These are phyloP conservation scores for Endocarpon pusillum DNA, from an alignment of 495 filamentous ascomycete species.

Conservation along the genomic window DNA sequence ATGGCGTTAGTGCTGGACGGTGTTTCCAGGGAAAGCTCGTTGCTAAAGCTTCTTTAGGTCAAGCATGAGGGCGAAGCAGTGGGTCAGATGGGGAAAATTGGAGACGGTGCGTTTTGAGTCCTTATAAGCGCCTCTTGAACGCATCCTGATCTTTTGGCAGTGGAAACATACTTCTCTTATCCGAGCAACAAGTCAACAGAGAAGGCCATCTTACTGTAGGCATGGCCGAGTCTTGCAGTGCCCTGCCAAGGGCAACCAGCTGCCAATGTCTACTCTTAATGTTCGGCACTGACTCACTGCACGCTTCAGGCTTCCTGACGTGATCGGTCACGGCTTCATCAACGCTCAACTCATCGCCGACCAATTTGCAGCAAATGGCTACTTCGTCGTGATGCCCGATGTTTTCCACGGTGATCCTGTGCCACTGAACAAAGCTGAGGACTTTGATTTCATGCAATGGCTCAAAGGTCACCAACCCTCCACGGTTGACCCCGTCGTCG, in stretches of 20 bases:
- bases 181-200: constrained; percentile 14
- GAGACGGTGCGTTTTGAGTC: constrained; percentile 9
- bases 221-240: constrained; percentile 39
- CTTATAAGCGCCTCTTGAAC: background rate
- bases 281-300: no score
- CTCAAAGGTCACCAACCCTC: constrained; percentile 30
- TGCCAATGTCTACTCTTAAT: no score
- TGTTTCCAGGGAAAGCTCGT: background rate
- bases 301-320: constrained; percentile 17
- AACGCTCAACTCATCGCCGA: constrained; percentile 38
- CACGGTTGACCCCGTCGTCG: constrained; percentile 43
- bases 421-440: constrained; percentile 13
- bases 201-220: constrained; percentile 14
- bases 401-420: constrained; percentile 22
- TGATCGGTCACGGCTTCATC: constrained; percentile 18
- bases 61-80: constrained; percentile 18
- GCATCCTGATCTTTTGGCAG: constrained; percentile 1
- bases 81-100: constrained; percentile 13
- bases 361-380: constrained; percentile 61
- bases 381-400: constrained; percentile 52
- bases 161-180: constrained; percentile 17
- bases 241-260: constrained; percentile 51
- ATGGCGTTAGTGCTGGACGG: background rate
- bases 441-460: constrained; percentile 17
- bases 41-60: constrained; percentile 1